These are phyloP conservation scores for Gillenia trifoliata DNA, from an alignment of 306 rosid species.

Conservation along the genomic window DNA sequence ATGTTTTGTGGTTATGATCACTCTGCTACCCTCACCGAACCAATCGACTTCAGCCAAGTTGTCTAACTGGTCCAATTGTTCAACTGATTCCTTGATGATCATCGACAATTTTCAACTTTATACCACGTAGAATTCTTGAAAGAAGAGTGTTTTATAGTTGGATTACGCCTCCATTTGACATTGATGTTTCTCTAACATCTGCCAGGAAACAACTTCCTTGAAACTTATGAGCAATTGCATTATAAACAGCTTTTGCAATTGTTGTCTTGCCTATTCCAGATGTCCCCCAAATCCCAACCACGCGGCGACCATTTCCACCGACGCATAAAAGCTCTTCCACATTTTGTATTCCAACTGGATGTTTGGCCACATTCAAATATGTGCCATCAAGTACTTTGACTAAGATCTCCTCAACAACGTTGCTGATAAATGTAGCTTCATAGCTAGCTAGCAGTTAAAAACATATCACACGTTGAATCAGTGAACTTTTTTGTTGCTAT, in stretches of 20 bases:
- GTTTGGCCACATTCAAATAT: no score
- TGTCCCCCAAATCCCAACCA: neutral
- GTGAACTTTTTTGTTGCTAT: no score
- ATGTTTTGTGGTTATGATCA: no score
- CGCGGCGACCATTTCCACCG: neutral
- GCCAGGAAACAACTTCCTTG: neutral
- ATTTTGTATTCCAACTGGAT: neutral
- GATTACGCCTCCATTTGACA: no score
- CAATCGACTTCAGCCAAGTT: neutral
- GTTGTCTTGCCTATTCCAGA: neutral
- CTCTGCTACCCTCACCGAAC: neutral
- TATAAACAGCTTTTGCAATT: no score
- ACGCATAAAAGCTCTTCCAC: neutral
- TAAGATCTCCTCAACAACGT: no score
- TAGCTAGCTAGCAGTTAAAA: neutral
- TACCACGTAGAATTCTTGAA: no score
- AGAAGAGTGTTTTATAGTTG: no score
- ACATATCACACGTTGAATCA: neutral
- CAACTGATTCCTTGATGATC: neutral
- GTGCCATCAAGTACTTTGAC: no score
- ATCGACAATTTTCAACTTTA: no score
- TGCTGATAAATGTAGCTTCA: neutral
- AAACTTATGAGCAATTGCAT: no score
- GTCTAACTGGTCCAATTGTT: neutral
- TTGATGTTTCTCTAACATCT: neutral